Evolutionary conservation across 495 filamentous ascomycete species (phyloP).

Genomic region (Copromyces sp.): DNA sequence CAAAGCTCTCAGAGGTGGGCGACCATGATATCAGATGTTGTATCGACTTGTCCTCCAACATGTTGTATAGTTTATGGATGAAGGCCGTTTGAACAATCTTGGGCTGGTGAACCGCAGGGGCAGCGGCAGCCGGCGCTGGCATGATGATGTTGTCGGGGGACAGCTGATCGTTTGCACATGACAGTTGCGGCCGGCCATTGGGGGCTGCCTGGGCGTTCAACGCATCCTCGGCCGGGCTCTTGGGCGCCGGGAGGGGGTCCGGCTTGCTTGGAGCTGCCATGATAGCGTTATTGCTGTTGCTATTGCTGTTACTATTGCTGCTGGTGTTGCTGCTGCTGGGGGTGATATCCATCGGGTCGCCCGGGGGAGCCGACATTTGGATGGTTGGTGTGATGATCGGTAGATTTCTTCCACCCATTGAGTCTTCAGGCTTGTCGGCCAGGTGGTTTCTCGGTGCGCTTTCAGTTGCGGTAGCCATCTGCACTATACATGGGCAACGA

Average conservation of each 20-base stretch:
- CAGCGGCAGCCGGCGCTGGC: constrained; percentile 49
- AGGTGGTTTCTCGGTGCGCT: constrained; percentile 32
- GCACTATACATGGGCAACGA: constrained; percentile 21
- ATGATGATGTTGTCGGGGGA: constrained; percentile 27
- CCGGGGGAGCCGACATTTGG: constrained; percentile 39
- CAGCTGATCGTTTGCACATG: constrained; percentile 21
- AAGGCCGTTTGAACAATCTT: constrained; percentile 99
- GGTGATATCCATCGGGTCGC: constrained; percentile 43
- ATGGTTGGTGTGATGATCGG: constrained; percentile 42
- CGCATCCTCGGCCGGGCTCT: constrained; percentile 30
- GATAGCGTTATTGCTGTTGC: neutral
- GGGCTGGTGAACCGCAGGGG: constrained; percentile 82
- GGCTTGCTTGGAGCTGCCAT: constrained; percentile 22
- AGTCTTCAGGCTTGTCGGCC: constrained; percentile 27
- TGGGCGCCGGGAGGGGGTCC: constrained; percentile 31
- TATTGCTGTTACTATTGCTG: neutral
- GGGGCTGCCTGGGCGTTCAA: constrained; percentile 29
- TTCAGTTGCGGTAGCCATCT: constrained; percentile 41
- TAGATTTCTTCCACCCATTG: constrained; percentile 35
- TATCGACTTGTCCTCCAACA: constrained; percentile 89
- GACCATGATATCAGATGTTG: constrained; percentile 97
- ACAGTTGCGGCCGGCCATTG: constrained; percentile 16
- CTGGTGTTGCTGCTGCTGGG: constrained; percentile 20
- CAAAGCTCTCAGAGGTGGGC: constrained; percentile 85
- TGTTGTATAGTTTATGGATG: constrained; percentile 98